Percentiles rank a stretch among this genome's conserved stretches.
phyloP scores from a whole-genome alignment of 768 basidiomycete genomes.

The Psilocybe tampanensis region DNA sequence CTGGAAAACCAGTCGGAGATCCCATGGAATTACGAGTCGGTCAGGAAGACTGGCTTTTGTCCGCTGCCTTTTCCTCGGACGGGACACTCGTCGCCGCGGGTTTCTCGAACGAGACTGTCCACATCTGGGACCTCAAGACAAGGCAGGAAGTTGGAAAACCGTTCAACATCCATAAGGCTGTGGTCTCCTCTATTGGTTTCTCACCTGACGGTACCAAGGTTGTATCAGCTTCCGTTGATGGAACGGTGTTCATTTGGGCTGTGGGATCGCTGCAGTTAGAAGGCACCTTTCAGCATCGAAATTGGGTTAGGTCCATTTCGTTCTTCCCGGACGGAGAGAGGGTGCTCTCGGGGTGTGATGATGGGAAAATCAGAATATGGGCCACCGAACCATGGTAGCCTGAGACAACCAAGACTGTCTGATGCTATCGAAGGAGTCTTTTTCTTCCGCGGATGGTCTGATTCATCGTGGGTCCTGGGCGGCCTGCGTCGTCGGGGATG shows the following conservation, averaged over 20 bases:
- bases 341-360: slow-evolving; percentile 1
- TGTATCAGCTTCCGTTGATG: not conserved
- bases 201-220: not conserved
- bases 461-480: too few relatives aligned
- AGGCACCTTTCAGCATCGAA: not conserved
- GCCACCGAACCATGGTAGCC: not conserved
- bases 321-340: slow-evolving; percentile 2
- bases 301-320: not conserved
- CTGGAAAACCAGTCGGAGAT: not conserved
- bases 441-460: too few relatives aligned
- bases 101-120: not conserved
- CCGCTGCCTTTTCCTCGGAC: slow-evolving; percentile 3
- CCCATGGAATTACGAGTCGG: not conserved
- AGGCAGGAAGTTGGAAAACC: not conserved
- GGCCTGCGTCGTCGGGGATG: too few relatives aligned
- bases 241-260: slow-evolving; percentile 5
- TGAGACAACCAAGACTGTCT: too few relatives aligned
- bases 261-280: not conserved
- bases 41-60: not conserved
- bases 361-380: not conserved
- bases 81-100: not conserved
- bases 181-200: not conserved
- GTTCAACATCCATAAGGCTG: not conserved
- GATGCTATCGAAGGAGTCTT: too few relatives aligned
- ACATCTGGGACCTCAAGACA: not conserved